These are phyloP conservation scores for Candida methanosorbosa DNA, from an alignment of 805 yeast genomes.

Conservation along the genomic window DNA sequence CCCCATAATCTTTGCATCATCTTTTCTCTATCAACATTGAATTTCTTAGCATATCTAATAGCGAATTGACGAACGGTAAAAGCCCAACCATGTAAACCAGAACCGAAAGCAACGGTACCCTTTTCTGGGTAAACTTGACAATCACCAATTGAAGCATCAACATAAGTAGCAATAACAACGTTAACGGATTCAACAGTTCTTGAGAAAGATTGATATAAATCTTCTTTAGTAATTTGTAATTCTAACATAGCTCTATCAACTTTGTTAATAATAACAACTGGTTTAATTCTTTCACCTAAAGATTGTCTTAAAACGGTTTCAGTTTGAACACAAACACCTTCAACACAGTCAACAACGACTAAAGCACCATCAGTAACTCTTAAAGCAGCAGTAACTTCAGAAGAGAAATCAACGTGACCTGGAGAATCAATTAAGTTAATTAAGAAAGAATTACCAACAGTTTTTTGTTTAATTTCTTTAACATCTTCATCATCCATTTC, in stretches of 20 bases:
- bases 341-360: constrained; percentile 98
- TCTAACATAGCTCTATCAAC: constrained; percentile 99
- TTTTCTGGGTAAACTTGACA: constrained; percentile 97
- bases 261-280: constrained; percentile 97
- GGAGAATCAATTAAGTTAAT: constrained; percentile 99
- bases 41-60: constrained; percentile 95
- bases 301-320: constrained; percentile 99
- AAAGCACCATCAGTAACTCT: constrained; percentile 99
- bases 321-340: constrained; percentile 99
- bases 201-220: constrained; percentile 93
- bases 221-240: constrained; percentile 98
- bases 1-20: constrained; percentile 99
- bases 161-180: constrained; percentile 94
- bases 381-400: constrained; percentile 99
- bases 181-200: constrained; percentile 99
- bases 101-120: constrained; percentile 99
- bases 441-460: constrained; percentile 90
- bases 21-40: constrained; percentile 96
- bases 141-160: constrained; percentile 87
- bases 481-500: constrained; percentile 79
- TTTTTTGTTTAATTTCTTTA: constrained; percentile 86
- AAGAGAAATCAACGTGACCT: constrained; percentile 99
- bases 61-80: constrained; percentile 99
- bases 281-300: constrained; percentile 98
- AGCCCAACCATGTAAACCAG: constrained; percentile 99